phyloP scores from a whole-genome alignment of 768 basidiomycete species.

The Hebeloma cylindrosporum region DNA sequence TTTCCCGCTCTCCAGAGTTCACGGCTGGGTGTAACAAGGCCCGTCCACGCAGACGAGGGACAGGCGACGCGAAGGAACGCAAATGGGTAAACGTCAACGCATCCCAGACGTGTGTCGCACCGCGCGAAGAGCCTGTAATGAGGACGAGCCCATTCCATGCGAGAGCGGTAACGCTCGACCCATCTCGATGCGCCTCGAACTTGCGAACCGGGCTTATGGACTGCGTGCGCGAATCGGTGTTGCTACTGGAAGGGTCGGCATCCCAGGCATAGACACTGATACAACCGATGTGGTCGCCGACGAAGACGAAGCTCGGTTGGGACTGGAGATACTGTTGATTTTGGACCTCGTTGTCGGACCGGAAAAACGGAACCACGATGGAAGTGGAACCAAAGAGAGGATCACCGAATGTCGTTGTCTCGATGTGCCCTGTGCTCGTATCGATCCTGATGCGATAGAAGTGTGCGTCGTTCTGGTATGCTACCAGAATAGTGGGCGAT shows the following conservation, averaged over 20 bases:
- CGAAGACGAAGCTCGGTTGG: conserved; percentile 52
- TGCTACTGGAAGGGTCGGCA: conserved; percentile 2
- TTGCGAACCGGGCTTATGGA: conserved; percentile 39
- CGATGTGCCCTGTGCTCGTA: conserved; percentile 25
- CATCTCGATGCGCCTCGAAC: conserved; percentile 67
- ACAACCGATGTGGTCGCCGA: conserved; percentile 65
- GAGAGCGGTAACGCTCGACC: conserved; percentile 57
- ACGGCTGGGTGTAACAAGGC: conserved; percentile 11
- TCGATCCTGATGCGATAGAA: conserved; percentile 54
- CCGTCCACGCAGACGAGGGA: conserved; percentile 33
- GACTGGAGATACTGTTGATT: neutral
- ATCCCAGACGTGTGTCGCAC: conserved; percentile 64
- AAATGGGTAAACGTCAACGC: conserved; percentile 59
- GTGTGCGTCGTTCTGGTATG: conserved; percentile 47
- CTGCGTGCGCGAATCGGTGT: neutral
- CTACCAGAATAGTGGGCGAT: conserved; percentile 44
- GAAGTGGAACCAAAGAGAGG: conserved; percentile 52
- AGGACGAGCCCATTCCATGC: conserved; percentile 60
- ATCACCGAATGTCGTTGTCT: conserved; percentile 50
- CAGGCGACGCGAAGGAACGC: conserved; percentile 52
- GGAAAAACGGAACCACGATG: conserved; percentile 50
- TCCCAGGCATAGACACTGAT: conserved; percentile 62
- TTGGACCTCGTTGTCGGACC: conserved; percentile 13
- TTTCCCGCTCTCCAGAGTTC: conserved; percentile 31
- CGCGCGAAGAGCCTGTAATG: conserved; percentile 64